phyloP scores from a whole-genome alignment of 2,329 filamentous ascomycete genomes.

The Ophiocordyceps polyrhachis-furcata region DNA sequence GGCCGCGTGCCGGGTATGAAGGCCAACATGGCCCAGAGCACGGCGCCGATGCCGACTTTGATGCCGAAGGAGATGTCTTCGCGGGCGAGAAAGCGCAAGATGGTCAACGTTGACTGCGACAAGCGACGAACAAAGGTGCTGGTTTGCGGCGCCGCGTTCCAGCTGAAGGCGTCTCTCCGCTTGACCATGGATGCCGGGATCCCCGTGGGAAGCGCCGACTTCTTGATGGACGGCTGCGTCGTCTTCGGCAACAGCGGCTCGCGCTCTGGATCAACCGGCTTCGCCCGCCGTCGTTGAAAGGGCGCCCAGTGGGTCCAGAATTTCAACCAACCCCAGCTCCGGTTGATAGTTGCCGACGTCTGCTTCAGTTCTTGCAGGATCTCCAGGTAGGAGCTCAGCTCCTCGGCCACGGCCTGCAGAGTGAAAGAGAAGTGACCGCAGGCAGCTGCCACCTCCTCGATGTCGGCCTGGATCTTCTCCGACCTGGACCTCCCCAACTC shows the following conservation, averaged over 20 bases:
- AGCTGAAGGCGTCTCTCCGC: constrained; percentile 33
- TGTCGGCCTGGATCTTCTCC: constrained; percentile 69
- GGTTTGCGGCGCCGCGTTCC: constrained; percentile 32
- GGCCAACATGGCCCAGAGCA: constrained; percentile 74
- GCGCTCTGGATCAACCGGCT: constrained; percentile 21
- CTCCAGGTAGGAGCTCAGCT: constrained; percentile 66
- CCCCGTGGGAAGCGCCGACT: constrained; percentile 35
- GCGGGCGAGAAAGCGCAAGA: constrained; percentile 28
- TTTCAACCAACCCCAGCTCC: constrained; percentile 70
- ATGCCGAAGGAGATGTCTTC: constrained; percentile 59
- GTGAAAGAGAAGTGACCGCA: constrained; percentile 95
- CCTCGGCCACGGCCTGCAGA: constrained; percentile 75
- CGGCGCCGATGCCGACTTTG: constrained; percentile 82
- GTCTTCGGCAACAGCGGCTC: constrained; percentile 20
- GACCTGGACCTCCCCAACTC: constrained; percentile 50
- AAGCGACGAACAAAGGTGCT: constrained; percentile 22
- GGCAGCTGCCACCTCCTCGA: constrained; percentile 93
- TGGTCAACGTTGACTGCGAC: constrained; percentile 26
- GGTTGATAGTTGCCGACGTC: constrained; percentile 38
- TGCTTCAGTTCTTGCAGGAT: constrained; percentile 74
- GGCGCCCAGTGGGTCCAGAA: constrained; percentile 39
- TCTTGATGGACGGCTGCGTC: constrained; percentile 26
- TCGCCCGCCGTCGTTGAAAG: neutral
- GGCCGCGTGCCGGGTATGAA: constrained; percentile 65
- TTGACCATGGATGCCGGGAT: constrained; percentile 34